These are phyloP conservation scores for Coprinellus aureogranulatus DNA, from an alignment of 768 basidiomycete genomes.

Conservation along the genomic window DNA sequence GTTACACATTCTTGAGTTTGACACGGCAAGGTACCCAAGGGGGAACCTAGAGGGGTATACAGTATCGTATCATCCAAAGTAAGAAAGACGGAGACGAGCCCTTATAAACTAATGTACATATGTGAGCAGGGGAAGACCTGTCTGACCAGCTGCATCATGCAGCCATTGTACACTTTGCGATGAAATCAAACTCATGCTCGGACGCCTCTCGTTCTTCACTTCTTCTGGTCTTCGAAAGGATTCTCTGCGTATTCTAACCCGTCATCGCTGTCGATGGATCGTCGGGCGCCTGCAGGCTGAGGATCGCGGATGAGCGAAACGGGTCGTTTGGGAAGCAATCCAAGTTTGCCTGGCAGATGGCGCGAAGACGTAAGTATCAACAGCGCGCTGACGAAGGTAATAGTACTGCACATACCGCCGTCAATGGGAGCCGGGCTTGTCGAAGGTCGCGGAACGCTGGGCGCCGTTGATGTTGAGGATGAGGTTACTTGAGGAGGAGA, in stretches of 20 bases:
- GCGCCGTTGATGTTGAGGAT: not conserved
- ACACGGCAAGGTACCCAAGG: no score
- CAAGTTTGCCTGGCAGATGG: slow-evolving; percentile 52
- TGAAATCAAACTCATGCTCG: not conserved
- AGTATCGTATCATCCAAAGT: no score
- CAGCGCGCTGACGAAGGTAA: not conserved
- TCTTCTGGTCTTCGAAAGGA: slow-evolving; percentile 60
- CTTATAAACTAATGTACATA: no score
- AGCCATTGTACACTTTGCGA: no score
- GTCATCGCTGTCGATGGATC: slow-evolving; percentile 40
- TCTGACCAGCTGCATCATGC: no score
- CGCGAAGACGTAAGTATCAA: slow-evolving; percentile 1
- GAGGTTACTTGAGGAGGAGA: slow-evolving; percentile 1
- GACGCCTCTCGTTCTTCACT: slow-evolving; percentile 10
- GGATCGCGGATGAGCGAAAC: slow-evolving; percentile 45
- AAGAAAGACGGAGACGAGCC: no score
- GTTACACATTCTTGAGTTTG: no score
- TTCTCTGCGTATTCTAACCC: slow-evolving; percentile 74
- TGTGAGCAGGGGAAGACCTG: no score
- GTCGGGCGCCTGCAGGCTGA: slow-evolving; percentile 8
- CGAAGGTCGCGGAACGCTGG: slow-evolving; percentile 2
- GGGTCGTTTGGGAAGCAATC: slow-evolving; percentile 70
- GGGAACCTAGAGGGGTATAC: no score
- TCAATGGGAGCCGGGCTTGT: slow-evolving; percentile 27
- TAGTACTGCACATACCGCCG: slow-evolving; percentile 21